Evolutionary conservation across 1,284 basidiomycete genomes (phyloP), one percentile per base, ranked within the genome.

Genomic region (Marasmius sp.): DNA sequence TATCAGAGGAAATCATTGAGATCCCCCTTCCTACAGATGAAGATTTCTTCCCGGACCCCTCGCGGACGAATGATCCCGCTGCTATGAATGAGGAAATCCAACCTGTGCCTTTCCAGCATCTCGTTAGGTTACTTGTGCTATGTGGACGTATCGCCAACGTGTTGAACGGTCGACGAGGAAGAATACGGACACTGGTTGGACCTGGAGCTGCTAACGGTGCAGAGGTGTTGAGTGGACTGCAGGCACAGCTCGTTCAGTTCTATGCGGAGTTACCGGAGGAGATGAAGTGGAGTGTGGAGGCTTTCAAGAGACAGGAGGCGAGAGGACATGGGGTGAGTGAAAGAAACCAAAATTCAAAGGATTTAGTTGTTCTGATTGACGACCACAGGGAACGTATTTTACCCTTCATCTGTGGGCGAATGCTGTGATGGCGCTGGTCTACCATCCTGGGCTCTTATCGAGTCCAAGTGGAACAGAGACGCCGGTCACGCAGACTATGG

Each of bases 1-100:
- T 79, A 50, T 73, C 73, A 3, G 78, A 78, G 63, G 77, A 77
- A 51, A 73, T 76, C 39, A 72, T 79, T 45, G 78, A 79, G 63
- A 74, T 79, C 9, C 76, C 77, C 9, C 62, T 79, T 8, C 78
- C 78, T 0, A 65, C 67, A 22, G 75, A 78, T 62, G 68, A 72
- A 50, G 77, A 79, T 55, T 75, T 78, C 61, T 75, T 71, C 61
- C 76, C 72, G 22, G 73, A 75, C 64, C 74, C 72, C 18, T 67
- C 72, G 20, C 64, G 61, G 14, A 60, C 47, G 12, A 68, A 62
- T 51, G 61, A 63, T 53, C 65, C 67, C 34, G 66, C 61, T 14
- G 63, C 68, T 14, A 51, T 66, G 6, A 34, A 58, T 36, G 72
- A 75, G 58, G 56, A 65, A 43, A 64, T 74, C 41, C 72, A 77